Evolutionary conservation across 2,329 filamentous ascomycete species (phyloP).

Genomic region (Pseudopyrenochaeta lycopersici): DNA sequence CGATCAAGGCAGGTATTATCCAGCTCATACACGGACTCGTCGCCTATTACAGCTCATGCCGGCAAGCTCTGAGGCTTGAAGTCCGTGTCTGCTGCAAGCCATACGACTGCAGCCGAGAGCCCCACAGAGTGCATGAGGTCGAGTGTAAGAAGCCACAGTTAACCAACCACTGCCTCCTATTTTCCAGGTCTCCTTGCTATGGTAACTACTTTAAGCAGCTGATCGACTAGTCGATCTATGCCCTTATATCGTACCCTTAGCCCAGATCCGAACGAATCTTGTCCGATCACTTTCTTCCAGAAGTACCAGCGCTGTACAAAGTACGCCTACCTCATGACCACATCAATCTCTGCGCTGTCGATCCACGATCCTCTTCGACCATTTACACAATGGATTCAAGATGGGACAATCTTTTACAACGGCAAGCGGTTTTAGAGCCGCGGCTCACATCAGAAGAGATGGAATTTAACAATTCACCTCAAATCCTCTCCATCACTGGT

Average conservation of each 20-base stretch:
- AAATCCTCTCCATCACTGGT: slow-evolving; percentile 54
- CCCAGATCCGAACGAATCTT: not conserved
- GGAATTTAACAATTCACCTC: slow-evolving; percentile 46
- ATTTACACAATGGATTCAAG: not conserved
- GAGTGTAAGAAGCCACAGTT: not conserved
- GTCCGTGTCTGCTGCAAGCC: slow-evolving; percentile 14
- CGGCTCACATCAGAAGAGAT: slow-evolving; percentile 40
- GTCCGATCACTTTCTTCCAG: not conserved
- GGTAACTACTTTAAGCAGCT: not conserved
- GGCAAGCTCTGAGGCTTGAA: not conserved
- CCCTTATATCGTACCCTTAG: not conserved
- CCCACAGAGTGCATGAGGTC: not conserved
- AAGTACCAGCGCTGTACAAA: not conserved
- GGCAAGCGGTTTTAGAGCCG: slow-evolving; percentile 1
- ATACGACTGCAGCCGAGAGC: slow-evolving; percentile 9
- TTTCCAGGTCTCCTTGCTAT: not conserved
- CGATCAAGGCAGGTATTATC: not conserved
- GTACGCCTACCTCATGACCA: not conserved
- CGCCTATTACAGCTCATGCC: not conserved
- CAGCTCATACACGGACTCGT: not conserved
- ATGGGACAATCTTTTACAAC: not conserved
- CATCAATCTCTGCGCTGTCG: not conserved
- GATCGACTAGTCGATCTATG: not conserved
- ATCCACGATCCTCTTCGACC: not conserved
- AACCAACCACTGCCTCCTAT: not conserved